These are phyloP conservation scores for Lolium multiflorum DNA, from an alignment of 176 grass and related monocot genomes.

Conservation along the genomic window DNA sequence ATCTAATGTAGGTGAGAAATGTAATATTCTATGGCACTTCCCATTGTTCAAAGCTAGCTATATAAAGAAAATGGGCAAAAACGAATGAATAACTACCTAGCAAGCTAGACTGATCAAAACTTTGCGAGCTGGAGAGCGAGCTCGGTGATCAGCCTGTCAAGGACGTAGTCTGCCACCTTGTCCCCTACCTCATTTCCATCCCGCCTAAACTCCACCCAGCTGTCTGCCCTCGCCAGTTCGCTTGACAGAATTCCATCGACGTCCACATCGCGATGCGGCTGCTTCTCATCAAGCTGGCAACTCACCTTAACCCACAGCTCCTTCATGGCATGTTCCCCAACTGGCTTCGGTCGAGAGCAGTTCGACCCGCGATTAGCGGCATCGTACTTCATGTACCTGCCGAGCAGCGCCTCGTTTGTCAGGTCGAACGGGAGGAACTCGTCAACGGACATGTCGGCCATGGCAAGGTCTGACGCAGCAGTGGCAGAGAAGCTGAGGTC, in stretches of 20 bases:
- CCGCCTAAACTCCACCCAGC: conserved; percentile 61
- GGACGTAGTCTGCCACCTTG: conserved; percentile 54
- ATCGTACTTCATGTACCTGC: conserved; percentile 59
- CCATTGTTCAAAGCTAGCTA: background rate
- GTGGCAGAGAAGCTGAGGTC: conserved; percentile 33
- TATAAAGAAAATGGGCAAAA: background rate
- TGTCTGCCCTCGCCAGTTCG: conserved; percentile 49
- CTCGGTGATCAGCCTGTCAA: conserved; percentile 69
- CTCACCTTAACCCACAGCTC: conserved; percentile 67
- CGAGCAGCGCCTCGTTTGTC: conserved; percentile 64
- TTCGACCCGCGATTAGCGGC: conserved; percentile 19
- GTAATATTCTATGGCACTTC: too few relatives aligned
- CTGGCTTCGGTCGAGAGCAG: conserved; percentile 54
- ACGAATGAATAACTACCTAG: background rate
- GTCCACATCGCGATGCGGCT: conserved; percentile 16
- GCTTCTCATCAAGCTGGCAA: conserved; percentile 50
- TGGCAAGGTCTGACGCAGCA: conserved; percentile 40
- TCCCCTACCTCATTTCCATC: conserved; percentile 48
- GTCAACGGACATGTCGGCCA: conserved; percentile 66
- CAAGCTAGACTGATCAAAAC: conserved; percentile 30
- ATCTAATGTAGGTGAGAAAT: too few relatives aligned
- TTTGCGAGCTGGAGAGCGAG: conserved; percentile 57
- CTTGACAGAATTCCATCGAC: conserved; percentile 46
- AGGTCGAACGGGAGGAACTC: conserved; percentile 73
- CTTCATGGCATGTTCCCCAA: conserved; percentile 46